Percentiles rank a stretch among this genome's conserved stretches.
These are phyloP conservation scores for Rhytidhysteron rufulum DNA, from an alignment of 2,329 filamentous ascomycete genomes.

Conservation along the genomic window DNA sequence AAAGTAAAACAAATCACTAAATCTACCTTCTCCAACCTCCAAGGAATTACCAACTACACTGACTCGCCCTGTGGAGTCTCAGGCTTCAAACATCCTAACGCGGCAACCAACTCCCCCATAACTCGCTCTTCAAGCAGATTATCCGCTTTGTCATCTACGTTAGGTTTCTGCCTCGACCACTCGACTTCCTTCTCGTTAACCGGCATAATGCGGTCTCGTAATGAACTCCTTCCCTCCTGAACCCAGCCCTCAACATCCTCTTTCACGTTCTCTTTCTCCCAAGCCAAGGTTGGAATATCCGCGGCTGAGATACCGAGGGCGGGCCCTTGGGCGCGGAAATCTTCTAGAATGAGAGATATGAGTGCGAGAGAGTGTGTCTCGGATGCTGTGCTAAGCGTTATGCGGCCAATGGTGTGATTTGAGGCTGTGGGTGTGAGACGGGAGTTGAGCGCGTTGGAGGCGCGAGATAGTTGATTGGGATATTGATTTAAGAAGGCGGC, in stretches of 20 bases:
- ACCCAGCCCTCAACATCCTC: conserved; percentile 86
- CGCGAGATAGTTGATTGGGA: conserved; percentile 69
- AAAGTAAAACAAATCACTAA: too few species aligned
- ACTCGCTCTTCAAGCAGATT: conserved; percentile 74
- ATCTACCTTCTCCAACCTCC: background rate
- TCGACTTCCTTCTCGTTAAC: conserved; percentile 69
- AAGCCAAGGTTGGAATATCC: conserved; percentile 69
- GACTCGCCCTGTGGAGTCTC: too few species aligned
- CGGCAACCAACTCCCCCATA: conserved; percentile 41
- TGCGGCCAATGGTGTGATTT: conserved; percentile 52
- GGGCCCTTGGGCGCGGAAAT: conserved; percentile 52
- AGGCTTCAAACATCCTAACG: conserved; percentile 33
- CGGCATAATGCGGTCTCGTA: conserved; percentile 71
- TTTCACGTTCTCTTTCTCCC: conserved; percentile 67
- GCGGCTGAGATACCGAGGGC: conserved; percentile 48
- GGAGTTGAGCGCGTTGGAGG: conserved; percentile 68
- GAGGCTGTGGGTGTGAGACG: conserved; percentile 39
- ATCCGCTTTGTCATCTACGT: conserved; percentile 46
- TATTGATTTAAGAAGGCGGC: conserved; percentile 87
- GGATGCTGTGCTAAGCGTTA: conserved; percentile 69
- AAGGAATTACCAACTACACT: conserved; percentile 12
- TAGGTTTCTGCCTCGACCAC: conserved; percentile 39
- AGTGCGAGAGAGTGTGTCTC: conserved; percentile 78
- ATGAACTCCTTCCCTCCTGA: conserved; percentile 60
- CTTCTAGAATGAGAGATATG: conserved; percentile 67